A percentile compares a stretch with the other conserved stretches of the same genome.
Evolutionary conservation across 2,329 filamentous ascomycete genomes (phyloP).

Genomic region (Bipolaris bicolor): DNA sequence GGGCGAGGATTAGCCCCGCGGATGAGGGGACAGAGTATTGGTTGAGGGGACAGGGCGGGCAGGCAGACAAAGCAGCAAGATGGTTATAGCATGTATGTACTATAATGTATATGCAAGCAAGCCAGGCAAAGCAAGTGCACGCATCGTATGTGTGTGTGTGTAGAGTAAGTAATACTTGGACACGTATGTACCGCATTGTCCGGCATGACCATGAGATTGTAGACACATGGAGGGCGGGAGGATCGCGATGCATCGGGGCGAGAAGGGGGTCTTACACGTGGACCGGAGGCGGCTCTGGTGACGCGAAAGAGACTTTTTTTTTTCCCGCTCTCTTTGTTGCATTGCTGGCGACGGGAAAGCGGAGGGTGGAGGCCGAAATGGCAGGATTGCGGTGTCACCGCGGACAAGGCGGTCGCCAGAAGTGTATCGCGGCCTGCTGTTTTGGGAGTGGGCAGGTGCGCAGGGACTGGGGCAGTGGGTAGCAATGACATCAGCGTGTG

Average conservation of each 20-base stretch:
- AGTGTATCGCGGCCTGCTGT: conserved; percentile 8
- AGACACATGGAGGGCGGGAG: too few relatives aligned
- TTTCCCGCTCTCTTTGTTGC: too few relatives aligned
- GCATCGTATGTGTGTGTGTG: too few relatives aligned
- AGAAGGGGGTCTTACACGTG: too few relatives aligned
- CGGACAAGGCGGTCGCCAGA: background rate
- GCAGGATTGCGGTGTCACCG: background rate
- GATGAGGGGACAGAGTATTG: background rate
- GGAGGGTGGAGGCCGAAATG: background rate
- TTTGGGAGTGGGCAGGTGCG: background rate
- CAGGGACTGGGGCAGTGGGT: background rate
- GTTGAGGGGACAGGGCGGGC: background rate
- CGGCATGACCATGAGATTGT: too few relatives aligned
- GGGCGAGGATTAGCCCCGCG: background rate
- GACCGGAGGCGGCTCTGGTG: background rate
- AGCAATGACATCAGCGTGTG: conserved; percentile 11
- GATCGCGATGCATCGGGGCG: too few relatives aligned
- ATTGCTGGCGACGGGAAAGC: background rate
- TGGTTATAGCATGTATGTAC: too few relatives aligned
- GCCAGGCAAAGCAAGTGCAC: too few relatives aligned
- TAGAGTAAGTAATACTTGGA: too few relatives aligned
- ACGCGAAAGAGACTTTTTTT: background rate
- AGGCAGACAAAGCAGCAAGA: too few relatives aligned
- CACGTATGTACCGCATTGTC: too few relatives aligned
- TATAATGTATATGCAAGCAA: too few relatives aligned